Conservation (phyloP, 345 rosid species). For the Nephelium lappaceum region DNA sequence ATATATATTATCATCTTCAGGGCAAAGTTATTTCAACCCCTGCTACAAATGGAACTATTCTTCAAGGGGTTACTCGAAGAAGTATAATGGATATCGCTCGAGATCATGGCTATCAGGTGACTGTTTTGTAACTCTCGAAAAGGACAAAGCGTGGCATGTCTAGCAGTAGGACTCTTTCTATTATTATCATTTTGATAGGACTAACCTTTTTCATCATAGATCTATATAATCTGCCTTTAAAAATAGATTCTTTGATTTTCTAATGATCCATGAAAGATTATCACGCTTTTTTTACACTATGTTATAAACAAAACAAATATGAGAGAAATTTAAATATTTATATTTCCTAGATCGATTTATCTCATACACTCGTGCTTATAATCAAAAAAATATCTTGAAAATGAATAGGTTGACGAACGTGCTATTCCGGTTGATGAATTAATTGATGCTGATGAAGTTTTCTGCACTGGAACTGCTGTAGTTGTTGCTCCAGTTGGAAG, state of each 20-base stretch:
- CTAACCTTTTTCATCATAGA: too few species aligned
- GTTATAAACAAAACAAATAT: too few species aligned
- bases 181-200: too few species aligned
- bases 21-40: constrained; percentile 76
- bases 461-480: constrained; percentile 83
- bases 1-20: constrained; percentile 29
- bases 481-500: constrained; percentile 73
- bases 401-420: constrained; percentile 65
- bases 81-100: constrained; percentile 72
- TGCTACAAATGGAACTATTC: constrained; percentile 70
- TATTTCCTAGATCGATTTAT: too few species aligned
- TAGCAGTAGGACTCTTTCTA: too few species aligned
- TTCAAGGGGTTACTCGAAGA: constrained; percentile 72
- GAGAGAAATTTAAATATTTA: too few species aligned
- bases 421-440: constrained; percentile 55
- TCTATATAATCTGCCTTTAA: too few species aligned
- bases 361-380: not conserved
- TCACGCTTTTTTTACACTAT: too few species aligned
- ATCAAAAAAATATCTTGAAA: not conserved
- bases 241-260: too few species aligned
- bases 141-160: too few species aligned
- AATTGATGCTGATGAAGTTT: constrained; percentile 66
- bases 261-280: too few species aligned
- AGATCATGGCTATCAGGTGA: constrained; percentile 73
- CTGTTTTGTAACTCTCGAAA: not conserved